These are phyloP conservation scores for Podaxis sp. DNA, from an alignment of 768 basidiomycete species.

Conservation along the genomic window DNA sequence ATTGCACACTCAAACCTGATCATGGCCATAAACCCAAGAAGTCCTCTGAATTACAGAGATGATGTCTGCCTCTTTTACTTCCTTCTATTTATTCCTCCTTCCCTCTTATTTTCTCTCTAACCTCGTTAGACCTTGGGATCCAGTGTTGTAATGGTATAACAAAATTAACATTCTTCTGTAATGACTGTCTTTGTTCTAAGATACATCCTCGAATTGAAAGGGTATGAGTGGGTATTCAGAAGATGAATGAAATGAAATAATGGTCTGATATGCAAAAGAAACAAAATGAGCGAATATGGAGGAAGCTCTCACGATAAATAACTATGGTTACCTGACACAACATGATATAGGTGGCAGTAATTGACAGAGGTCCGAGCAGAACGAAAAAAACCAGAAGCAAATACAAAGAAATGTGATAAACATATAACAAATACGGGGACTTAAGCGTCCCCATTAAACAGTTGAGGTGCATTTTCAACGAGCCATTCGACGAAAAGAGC, in stretches of 20 bases:
- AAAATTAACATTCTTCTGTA: neutral
- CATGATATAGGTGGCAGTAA: conserved; percentile 2
- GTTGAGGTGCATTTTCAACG: conserved; percentile 76
- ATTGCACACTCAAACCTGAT: conserved; percentile 73
- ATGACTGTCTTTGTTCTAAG: conserved; percentile 3
- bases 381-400: conserved; percentile 1
- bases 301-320: conserved; percentile 9
- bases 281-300: neutral
- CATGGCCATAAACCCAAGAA: conserved; percentile 38
- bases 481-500: conserved; percentile 93
- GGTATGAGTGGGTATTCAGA: conserved; percentile 12
- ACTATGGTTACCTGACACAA: conserved; percentile 12
- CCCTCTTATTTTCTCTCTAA: neutral
- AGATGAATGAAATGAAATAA: conserved; percentile 4
- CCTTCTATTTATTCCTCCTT: neutral
- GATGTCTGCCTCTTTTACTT: neutral
- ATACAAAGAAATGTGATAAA: conserved; percentile 18
- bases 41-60: conserved; percentile 16
- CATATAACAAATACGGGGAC: conserved; percentile 20
- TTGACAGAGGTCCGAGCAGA: conserved; percentile 1
- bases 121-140: neutral
- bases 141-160: neutral
- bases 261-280: conserved; percentile 9
- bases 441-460: conserved; percentile 37
- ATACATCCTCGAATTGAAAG: conserved; percentile 10